phyloP scores from a whole-genome alignment of 1,139 yeast genomes.

The Candida labiduridarum region DNA sequence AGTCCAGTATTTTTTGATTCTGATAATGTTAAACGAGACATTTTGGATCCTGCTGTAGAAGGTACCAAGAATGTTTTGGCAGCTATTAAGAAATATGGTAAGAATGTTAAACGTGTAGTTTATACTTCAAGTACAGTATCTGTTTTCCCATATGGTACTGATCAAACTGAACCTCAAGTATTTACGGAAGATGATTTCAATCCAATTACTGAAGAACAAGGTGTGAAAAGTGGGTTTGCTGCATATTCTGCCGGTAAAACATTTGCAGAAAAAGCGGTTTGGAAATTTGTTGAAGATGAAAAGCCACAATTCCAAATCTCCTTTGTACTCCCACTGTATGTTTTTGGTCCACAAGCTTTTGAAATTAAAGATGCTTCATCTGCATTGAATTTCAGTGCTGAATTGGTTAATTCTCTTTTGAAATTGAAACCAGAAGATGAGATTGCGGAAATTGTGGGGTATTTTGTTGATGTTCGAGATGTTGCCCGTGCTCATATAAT shows the following conservation, averaged over 20 bases:
- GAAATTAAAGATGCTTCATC: slow-evolving; percentile 25
- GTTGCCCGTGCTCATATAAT: slow-evolving; percentile 54
- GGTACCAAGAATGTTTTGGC: slow-evolving; percentile 32
- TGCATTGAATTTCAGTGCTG: slow-evolving; percentile 31
- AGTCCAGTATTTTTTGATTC: slow-evolving; percentile 31
- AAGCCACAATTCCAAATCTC: slow-evolving; percentile 29
- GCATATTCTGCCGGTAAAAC: slow-evolving; percentile 38
- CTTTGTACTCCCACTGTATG: slow-evolving; percentile 34
- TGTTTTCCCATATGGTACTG: slow-evolving; percentile 12
- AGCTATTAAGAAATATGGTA: slow-evolving; percentile 25
- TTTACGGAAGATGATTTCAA: slow-evolving; percentile 41
- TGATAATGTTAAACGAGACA: slow-evolving; percentile 27
- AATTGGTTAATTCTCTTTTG: slow-evolving; percentile 27
- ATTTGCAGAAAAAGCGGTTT: slow-evolving; percentile 45
- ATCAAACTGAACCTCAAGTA: slow-evolving; percentile 13
- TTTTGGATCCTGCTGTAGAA: slow-evolving; percentile 33
- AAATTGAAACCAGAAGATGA: slow-evolving; percentile 19
- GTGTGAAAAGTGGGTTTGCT: slow-evolving; percentile 19
- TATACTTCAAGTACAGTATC: slow-evolving; percentile 34
- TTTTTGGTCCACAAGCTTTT: slow-evolving; percentile 48
- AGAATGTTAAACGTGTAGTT: slow-evolving; percentile 27
- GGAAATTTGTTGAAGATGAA: slow-evolving; percentile 46
- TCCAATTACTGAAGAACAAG: slow-evolving; percentile 33
- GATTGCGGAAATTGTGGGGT: slow-evolving; percentile 19
- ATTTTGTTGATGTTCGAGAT: slow-evolving; percentile 53